phyloP scores from a whole-genome alignment of 2,329 filamentous ascomycete species.

The Trichoderma lentiforme region DNA sequence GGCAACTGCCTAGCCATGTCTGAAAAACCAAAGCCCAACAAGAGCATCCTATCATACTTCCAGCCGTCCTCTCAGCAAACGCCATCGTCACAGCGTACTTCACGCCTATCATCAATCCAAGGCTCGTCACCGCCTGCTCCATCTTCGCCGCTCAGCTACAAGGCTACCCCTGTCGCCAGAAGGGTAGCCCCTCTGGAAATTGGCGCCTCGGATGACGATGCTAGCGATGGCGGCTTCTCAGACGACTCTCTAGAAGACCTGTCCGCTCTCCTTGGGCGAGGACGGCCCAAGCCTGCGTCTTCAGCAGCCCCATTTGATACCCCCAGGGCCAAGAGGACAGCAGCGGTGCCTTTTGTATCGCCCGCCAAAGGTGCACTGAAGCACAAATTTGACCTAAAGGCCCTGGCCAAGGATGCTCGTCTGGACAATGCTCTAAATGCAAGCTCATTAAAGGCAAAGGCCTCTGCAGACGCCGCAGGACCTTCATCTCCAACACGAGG shows the following conservation, averaged over 20 bases:
- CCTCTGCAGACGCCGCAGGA: slow-evolving; percentile 30
- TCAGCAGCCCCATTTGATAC: slow-evolving; percentile 34
- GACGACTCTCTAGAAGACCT: slow-evolving; percentile 58
- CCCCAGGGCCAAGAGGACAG: slow-evolving; percentile 47
- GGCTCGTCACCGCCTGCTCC: slow-evolving; percentile 25
- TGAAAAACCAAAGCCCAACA: slow-evolving; percentile 26
- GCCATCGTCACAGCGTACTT: slow-evolving; percentile 10
- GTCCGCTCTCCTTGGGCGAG: slow-evolving; percentile 31
- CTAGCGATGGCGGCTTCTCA: slow-evolving; percentile 51
- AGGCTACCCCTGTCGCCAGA: slow-evolving; percentile 24
- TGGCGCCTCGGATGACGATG: slow-evolving; percentile 69
- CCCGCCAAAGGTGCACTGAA: slow-evolving; percentile 50
- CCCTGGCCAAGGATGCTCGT: slow-evolving; percentile 57
- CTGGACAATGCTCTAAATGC: slow-evolving; percentile 59
- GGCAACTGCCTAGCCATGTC: slow-evolving; percentile 1
- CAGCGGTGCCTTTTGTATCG: slow-evolving; percentile 40
- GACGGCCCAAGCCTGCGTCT: slow-evolving; percentile 24
- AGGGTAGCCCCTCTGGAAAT: slow-evolving; percentile 42
- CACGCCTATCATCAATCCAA: slow-evolving; percentile 18
- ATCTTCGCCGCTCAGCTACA: slow-evolving; percentile 27
- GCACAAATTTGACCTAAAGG: slow-evolving; percentile 62
- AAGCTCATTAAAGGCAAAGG: slow-evolving; percentile 46
- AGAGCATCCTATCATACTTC: slow-evolving; percentile 40
- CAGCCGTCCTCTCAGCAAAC: slow-evolving; percentile 25
- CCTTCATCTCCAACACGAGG: background rate